Percentiles rank a stretch among this genome's conserved stretches.
phyloP scores from a whole-genome alignment of 306 rosid species.

The Rosa multiflora region DNA sequence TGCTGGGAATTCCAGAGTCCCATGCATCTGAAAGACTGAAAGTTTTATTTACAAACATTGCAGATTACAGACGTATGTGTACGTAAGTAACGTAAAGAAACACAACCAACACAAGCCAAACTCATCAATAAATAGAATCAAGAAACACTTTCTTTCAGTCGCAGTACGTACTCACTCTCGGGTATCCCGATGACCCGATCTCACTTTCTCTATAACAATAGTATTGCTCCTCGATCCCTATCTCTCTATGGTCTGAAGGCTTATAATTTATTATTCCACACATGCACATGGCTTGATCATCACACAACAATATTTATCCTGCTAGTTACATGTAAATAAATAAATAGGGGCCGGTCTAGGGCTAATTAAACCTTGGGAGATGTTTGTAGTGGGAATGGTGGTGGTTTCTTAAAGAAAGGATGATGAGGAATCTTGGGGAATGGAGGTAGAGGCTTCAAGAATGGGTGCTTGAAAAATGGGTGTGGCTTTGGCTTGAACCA shows the following conservation, averaged over 20 bases:
- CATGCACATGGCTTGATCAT: not conserved
- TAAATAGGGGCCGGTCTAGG: not conserved
- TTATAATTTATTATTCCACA: not conserved
- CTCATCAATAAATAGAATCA: not conserved
- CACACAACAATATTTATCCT: slow-evolving; percentile 3
- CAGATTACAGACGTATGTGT: not conserved
- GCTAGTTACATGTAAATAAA: slow-evolving; percentile 1
- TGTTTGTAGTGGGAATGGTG: slow-evolving; percentile 17
- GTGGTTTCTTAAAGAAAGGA: slow-evolving; percentile 25
- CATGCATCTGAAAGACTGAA: not conserved
- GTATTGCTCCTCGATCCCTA: not conserved
- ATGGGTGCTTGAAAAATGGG: slow-evolving; percentile 32
- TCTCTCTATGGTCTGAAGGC: not conserved
- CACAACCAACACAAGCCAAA: slow-evolving; percentile 2
- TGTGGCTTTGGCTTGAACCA: slow-evolving; percentile 23
- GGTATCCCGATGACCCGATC: not conserved
- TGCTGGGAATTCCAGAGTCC: not conserved
- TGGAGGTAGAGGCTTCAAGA: slow-evolving; percentile 51
- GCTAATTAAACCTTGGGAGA: slow-evolving; percentile 8
- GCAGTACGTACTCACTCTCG: not conserved
- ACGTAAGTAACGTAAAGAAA: not conserved
- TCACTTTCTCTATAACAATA: not conserved
- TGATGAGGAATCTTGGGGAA: slow-evolving; percentile 38
- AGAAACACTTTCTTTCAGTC: not conserved
- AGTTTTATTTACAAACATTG: not conserved